Evolutionary conservation across 1,284 basidiomycete genomes (phyloP).

Genomic region (Melampsora larici-populina): DNA sequence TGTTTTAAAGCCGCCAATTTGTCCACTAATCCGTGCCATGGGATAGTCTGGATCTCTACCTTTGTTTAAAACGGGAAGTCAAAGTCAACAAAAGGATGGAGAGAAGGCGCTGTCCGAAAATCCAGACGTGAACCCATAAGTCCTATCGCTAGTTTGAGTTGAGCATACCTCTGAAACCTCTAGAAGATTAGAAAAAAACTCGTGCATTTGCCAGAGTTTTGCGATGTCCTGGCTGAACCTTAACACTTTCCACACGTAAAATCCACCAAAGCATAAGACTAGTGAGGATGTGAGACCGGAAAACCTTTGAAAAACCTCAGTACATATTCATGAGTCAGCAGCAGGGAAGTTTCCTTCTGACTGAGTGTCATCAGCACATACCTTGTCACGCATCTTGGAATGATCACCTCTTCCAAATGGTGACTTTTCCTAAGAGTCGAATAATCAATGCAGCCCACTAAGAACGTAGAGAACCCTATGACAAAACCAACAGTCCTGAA

Average conservation of each 20-base stretch:
- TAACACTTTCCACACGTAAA: slow-evolving; percentile 66
- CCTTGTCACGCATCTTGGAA: slow-evolving; percentile 43
- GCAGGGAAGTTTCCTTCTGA: not conserved
- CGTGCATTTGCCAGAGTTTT: slow-evolving; percentile 83
- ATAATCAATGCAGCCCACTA: slow-evolving; percentile 92
- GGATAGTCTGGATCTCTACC: slow-evolving; percentile 94
- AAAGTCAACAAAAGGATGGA: not conserved
- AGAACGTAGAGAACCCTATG: slow-evolving; percentile 91
- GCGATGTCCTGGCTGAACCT: slow-evolving; percentile 61
- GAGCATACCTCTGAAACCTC: slow-evolving; percentile 60
- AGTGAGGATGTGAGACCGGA: slow-evolving; percentile 75
- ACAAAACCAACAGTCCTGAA: slow-evolving; percentile 91
- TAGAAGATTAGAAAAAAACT: slow-evolving; percentile 67
- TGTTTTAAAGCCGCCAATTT: slow-evolving; percentile 61
- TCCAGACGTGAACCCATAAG: not conserved
- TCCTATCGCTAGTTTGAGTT: not conserved
- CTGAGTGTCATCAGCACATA: not conserved
- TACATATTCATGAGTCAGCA: not conserved
- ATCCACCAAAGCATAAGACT: slow-evolving; percentile 72
- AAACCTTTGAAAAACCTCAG: slow-evolving; percentile 58
- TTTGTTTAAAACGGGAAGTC: slow-evolving; percentile 52
- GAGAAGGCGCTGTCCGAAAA: not conserved
- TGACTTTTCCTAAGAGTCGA: slow-evolving; percentile 59
- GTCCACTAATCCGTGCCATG: slow-evolving; percentile 90
- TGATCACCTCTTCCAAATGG: slow-evolving; percentile 49